Conservation (phyloP, 1,284 basidiomycete species). For the Moesziomyces parantarcticus region DNA sequence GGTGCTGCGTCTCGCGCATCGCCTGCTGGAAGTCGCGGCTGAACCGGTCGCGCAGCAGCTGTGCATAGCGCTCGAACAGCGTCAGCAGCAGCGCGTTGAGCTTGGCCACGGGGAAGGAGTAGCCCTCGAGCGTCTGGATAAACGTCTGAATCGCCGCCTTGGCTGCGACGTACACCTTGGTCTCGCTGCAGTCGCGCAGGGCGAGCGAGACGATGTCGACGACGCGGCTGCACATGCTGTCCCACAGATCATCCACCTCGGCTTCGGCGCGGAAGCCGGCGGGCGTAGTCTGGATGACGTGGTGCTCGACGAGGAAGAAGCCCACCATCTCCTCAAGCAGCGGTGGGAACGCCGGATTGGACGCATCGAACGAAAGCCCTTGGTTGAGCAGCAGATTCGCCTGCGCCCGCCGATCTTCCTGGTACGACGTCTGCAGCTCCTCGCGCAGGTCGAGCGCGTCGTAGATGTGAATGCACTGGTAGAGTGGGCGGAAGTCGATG, state of each 20-base stretch:
- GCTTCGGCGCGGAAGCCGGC: conserved; percentile 81
- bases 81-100: conserved; percentile 86
- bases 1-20: conserved; percentile 86
- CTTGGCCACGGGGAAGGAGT: conserved; percentile 83
- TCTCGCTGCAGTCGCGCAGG: conserved; percentile 80
- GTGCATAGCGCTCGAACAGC: conserved; percentile 90
- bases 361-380: conserved; percentile 67
- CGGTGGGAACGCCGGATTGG: conserved; percentile 47
- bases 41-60: conserved; percentile 84
- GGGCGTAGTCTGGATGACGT: conserved; percentile 86
- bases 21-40: conserved; percentile 72
- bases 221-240: conserved; percentile 82
- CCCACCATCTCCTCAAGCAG: conserved; percentile 88
- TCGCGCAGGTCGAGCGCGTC: conserved; percentile 87
- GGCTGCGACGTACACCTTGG: conserved; percentile 82
- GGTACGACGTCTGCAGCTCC: conserved; percentile 90
- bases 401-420: conserved; percentile 91
- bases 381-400: conserved; percentile 90
- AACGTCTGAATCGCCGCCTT: conserved; percentile 88
- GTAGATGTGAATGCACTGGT: conserved; percentile 97
- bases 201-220: conserved; percentile 80
- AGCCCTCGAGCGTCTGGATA: conserved; percentile 86
- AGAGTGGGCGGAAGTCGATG: conserved; percentile 94
- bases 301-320: conserved; percentile 96
- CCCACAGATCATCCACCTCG: conserved; percentile 97